Evolutionary conservation across 2,329 filamentous ascomycete genomes (phyloP).

Genomic region (Clarireedia hainanense): DNA sequence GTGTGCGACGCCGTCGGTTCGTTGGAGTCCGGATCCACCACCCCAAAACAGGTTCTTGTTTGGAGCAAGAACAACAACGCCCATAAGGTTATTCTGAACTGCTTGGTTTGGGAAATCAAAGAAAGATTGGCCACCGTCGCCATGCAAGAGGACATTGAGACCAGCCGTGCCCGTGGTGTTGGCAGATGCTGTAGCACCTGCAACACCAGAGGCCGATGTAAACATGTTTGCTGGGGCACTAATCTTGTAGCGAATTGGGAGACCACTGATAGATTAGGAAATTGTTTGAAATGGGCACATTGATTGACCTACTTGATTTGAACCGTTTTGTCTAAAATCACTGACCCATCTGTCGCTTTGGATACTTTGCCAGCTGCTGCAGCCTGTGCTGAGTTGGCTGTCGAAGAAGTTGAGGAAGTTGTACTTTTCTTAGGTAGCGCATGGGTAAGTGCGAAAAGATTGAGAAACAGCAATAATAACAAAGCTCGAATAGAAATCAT

Average conservation of each 20-base stretch:
- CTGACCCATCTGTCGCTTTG: constrained; percentile 44
- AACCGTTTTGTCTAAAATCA: constrained; percentile 46
- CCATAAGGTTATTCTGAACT: constrained; percentile 68
- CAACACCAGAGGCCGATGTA: constrained; percentile 39
- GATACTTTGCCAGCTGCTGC: constrained; percentile 12
- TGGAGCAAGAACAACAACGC: constrained; percentile 61
- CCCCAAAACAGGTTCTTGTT: constrained; percentile 51
- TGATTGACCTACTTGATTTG: constrained; percentile 40
- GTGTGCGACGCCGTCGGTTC: constrained; percentile 48
- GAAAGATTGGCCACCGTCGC: constrained; percentile 54
- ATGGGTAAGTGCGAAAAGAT: constrained; percentile 11
- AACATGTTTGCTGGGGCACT: constrained; percentile 47
- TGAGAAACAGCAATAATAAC: neutral
- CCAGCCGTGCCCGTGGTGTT: constrained; percentile 34
- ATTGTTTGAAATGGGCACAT: neutral
- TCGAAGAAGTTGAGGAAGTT: constrained; percentile 4
- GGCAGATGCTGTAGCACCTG: constrained; percentile 33
- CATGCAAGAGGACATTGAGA: constrained; percentile 51
- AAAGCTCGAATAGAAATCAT: constrained; percentile 7
- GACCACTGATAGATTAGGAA: constrained; percentile 32
- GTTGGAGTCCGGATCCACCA: constrained; percentile 41
- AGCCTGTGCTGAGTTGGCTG: constrained; percentile 1
- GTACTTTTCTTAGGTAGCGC: constrained; percentile 18
- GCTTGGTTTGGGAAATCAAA: constrained; percentile 74
- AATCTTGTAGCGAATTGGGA: constrained; percentile 48